Evolutionary conservation across 495 filamentous ascomycete genomes (phyloP).

Genomic region (Paragyromitra xinjiangensis): DNA sequence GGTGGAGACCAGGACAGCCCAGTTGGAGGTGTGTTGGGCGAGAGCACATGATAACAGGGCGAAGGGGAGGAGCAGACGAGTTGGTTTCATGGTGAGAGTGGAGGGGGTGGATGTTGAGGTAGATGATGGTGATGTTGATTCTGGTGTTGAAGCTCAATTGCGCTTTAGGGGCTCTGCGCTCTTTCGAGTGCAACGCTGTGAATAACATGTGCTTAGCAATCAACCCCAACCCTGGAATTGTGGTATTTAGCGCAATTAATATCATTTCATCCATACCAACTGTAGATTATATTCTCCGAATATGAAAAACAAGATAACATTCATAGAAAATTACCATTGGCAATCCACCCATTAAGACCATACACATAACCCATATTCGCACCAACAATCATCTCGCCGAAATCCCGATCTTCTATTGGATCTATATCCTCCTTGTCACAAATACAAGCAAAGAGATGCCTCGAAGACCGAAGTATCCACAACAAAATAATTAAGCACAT

Average conservation of each 20-base stretch:
- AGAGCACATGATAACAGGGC: conserved; percentile 62
- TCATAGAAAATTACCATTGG: no score
- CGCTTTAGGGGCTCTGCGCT: conserved; percentile 33
- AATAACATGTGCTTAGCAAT: conserved; percentile 7
- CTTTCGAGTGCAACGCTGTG: neutral
- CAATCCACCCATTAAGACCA: no score
- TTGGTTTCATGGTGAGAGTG: conserved; percentile 43
- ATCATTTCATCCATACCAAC: no score
- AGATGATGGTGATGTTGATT: neutral
- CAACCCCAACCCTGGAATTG: conserved; percentile 27
- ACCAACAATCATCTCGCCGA: neutral
- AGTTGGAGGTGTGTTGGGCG: conserved; percentile 94
- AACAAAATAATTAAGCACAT: conserved; percentile 6
- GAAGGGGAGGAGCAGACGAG: conserved; percentile 58
- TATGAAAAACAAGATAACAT: no score
- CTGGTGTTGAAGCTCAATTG: neutral
- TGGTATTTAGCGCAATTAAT: neutral
- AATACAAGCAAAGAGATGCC: conserved; percentile 46
- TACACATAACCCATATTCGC: no score
- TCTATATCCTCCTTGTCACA: conserved; percentile 33
- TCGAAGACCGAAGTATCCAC: conserved; percentile 27
- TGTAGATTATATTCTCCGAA: no score
- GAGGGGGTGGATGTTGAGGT: neutral
- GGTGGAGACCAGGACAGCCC: conserved; percentile 97
- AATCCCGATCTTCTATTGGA: conserved; percentile 16